phyloP scores from a whole-genome alignment of 345 rosid species.

The Pistacia vera region DNA sequence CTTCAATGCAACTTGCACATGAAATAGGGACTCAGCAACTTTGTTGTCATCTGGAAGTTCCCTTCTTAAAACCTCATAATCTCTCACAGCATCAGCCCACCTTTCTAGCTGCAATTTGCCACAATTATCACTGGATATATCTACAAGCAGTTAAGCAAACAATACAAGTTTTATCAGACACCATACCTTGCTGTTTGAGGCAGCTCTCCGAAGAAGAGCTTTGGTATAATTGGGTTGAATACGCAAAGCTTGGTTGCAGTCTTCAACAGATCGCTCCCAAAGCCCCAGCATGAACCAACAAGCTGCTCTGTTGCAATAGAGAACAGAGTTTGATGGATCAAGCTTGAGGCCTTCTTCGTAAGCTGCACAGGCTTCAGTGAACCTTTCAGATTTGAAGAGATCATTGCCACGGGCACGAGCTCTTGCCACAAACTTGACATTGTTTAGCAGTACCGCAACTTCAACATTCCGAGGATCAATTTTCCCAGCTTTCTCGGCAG shows the following conservation, averaged over 20 bases:
- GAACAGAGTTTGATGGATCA: constrained; percentile 82
- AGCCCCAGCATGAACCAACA: constrained; percentile 85
- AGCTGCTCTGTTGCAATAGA: constrained; percentile 85
- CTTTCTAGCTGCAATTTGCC: constrained; percentile 63
- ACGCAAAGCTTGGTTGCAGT: constrained; percentile 73
- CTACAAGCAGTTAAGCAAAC: not conserved
- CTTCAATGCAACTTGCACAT: constrained; percentile 90
- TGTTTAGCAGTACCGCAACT: constrained; percentile 55
- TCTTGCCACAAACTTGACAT: constrained; percentile 66
- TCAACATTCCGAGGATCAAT: constrained; percentile 74
- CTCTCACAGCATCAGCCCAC: constrained; percentile 90
- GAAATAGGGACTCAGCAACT: constrained; percentile 88
- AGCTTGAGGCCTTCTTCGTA: constrained; percentile 86
- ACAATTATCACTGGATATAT: constrained; percentile 6
- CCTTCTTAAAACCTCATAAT: constrained; percentile 79
- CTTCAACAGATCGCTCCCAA: constrained; percentile 85
- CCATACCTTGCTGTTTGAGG: constrained; percentile 75
- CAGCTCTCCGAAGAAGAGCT: constrained; percentile 90
- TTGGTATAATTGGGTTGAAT: constrained; percentile 74
- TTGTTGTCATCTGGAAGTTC: constrained; percentile 80
- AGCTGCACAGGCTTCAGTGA: constrained; percentile 91
- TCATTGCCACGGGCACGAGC: constrained; percentile 86
- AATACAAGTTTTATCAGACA: constrained; percentile 7
- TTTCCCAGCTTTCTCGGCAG: constrained; percentile 79
- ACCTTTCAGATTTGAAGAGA: constrained; percentile 95